Evolutionary conservation across 2,329 filamentous ascomycete species (phyloP).

Genomic region (Camillea tinctor): DNA sequence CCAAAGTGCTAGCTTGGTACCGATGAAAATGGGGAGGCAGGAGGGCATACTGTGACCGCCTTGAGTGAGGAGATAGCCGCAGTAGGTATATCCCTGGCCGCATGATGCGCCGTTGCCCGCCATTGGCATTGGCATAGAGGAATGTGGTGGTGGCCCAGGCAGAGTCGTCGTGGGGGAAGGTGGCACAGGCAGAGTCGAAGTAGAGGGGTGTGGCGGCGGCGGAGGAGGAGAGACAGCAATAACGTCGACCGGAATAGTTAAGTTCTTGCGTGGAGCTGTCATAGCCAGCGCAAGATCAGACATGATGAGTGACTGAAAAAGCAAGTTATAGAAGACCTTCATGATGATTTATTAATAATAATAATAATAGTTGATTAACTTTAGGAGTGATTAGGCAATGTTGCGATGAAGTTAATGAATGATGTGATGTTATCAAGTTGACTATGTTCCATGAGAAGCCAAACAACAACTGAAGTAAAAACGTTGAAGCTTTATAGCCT

Average conservation of each 20-base stretch:
- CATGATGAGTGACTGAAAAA: background rate
- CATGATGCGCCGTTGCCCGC: constrained; percentile 26
- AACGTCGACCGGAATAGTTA: background rate
- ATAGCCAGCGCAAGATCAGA: background rate
- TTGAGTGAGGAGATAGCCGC: constrained; percentile 30
- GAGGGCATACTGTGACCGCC: constrained; percentile 28
- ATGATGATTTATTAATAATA: background rate
- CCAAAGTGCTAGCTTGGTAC: background rate
- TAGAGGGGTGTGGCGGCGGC: background rate
- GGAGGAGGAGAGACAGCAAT: background rate
- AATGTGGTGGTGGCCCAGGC: constrained; percentile 7
- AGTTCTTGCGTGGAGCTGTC: background rate
- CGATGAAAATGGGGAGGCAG: background rate
- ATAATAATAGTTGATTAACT: background rate
- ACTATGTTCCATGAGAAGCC: too few species aligned
- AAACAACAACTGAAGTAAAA: too few species aligned
- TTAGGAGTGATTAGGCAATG: background rate
- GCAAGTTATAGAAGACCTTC: background rate
- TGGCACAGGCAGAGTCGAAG: constrained; percentile 2
- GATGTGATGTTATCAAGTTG: background rate
- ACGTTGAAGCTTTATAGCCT: background rate
- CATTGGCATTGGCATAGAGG: too few species aligned
- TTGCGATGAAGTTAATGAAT: background rate
- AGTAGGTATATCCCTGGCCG: constrained; percentile 35
- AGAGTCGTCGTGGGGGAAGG: constrained; percentile 4